These are phyloP conservation scores for Pseudogymnoascus sp. DNA, from an alignment of 2,329 filamentous ascomycete species.

Conservation along the genomic window DNA sequence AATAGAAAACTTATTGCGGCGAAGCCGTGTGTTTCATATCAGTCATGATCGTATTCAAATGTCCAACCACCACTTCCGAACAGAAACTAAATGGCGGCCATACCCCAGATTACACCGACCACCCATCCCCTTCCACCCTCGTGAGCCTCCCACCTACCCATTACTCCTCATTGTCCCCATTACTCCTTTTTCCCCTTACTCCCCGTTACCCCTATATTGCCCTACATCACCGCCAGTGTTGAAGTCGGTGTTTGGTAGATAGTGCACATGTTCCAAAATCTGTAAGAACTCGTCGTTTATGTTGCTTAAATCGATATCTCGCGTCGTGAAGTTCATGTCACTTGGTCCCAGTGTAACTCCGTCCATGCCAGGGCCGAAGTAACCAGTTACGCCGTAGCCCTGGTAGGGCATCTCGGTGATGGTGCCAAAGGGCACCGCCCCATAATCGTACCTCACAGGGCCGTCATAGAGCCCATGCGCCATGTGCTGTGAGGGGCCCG, in stretches of 20 bases:
- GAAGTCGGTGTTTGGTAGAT: conserved; percentile 1
- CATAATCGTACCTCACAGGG: background rate
- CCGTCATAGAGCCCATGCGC: background rate
- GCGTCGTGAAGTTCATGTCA: conserved; percentile 8
- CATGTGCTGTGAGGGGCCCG: background rate
- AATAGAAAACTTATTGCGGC: background rate
- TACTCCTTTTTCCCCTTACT: background rate
- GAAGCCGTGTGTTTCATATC: background rate
- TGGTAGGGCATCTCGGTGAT: conserved; percentile 6
- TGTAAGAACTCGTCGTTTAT: background rate
- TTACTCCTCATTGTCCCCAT: background rate
- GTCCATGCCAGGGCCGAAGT: background rate
- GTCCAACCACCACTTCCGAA: background rate
- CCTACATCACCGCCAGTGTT: background rate
- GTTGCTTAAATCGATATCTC: background rate
- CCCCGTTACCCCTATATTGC: background rate
- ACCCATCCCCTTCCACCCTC: background rate
- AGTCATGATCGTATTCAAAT: conserved; percentile 1
- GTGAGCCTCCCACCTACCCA: background rate
- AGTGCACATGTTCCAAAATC: background rate
- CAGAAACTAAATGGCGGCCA: background rate
- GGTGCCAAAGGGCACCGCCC: background rate
- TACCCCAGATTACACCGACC: background rate
- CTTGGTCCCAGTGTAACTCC: background rate
- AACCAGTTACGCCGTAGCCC: background rate